Evolutionary conservation across 208 protist genomes (phyloP).

Genomic region (Phytomonas francai): DNA sequence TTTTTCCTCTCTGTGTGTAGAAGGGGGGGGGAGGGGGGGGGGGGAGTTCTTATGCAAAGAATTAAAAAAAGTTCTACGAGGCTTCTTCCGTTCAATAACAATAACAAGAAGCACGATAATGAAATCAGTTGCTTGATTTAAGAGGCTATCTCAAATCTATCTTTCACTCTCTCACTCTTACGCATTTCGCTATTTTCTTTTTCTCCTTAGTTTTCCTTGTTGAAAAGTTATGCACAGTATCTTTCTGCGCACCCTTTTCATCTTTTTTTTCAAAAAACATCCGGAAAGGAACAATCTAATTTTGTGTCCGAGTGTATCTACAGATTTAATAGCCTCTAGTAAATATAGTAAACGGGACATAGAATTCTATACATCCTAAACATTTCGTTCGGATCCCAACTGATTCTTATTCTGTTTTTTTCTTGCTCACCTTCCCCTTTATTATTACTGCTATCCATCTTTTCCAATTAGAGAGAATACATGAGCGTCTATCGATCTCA

Average conservation of each 20-base stretch:
- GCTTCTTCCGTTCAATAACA: too few relatives aligned
- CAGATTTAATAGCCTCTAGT: too few relatives aligned
- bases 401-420: slow-evolving; percentile 11
- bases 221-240: neutral
- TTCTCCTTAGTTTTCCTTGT: slow-evolving; percentile 9
- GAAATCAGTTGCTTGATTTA: too few relatives aligned
- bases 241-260: neutral
- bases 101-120: too few relatives aligned
- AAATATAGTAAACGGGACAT: too few relatives aligned
- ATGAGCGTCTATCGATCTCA: neutral
- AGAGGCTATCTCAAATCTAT: too few relatives aligned
- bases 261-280: slow-evolving; percentile 7
- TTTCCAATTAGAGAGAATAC: neutral
- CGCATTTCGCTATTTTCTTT: slow-evolving; percentile 5
- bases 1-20: too few relatives aligned
- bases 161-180: neutral
- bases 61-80: too few relatives aligned
- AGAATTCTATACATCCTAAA: neutral
- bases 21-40: too few relatives aligned
- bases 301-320: too few relatives aligned
- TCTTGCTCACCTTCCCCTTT: slow-evolving; percentile 8
- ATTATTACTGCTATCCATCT: slow-evolving; percentile 8
- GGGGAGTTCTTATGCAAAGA: too few relatives aligned
- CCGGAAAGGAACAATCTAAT: too few relatives aligned
- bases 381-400: neutral